Conservation (phyloP, 805 yeast genomes). For the Phaffomyces opuntiae region DNA sequence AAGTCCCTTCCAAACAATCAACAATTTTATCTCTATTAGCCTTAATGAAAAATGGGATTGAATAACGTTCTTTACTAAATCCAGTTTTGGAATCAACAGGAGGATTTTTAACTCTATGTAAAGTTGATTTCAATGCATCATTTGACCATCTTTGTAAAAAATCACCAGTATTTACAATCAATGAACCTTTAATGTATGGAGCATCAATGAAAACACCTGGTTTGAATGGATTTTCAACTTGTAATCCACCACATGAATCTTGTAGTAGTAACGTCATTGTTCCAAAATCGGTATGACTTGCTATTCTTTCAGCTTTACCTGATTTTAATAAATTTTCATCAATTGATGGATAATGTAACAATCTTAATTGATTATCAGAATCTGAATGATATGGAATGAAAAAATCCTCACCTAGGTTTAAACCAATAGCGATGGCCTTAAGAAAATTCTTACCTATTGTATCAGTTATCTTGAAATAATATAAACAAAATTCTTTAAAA, state of each 20-base stretch:
- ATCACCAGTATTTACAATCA: constrained; percentile 21
- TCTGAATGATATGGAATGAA: constrained; percentile 15
- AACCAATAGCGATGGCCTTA: constrained; percentile 20
- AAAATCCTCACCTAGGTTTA: constrained; percentile 17
- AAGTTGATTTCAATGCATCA: constrained; percentile 19
- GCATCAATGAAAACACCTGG: constrained; percentile 16
- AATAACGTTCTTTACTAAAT: constrained; percentile 18
- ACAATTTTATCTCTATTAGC: constrained; percentile 19
- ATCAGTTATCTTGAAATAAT: constrained; percentile 15
- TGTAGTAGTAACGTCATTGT: constrained; percentile 22
- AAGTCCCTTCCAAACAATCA: constrained; percentile 22
- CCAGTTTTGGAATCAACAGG: constrained; percentile 16
- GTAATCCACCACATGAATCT: constrained; percentile 21
- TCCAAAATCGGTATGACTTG: constrained; percentile 25
- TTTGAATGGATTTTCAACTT: constrained; percentile 16
- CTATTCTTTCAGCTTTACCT: constrained; percentile 22
- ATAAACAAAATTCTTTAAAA: constrained; percentile 17
- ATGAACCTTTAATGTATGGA: constrained; percentile 16
- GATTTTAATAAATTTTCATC: constrained; percentile 10
- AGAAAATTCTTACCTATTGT: constrained; percentile 12
- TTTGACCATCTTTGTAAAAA: constrained; percentile 24
- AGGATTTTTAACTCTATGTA: constrained; percentile 22
- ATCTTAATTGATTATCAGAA: constrained; percentile 20
- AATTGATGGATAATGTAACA: constrained; percentile 22
- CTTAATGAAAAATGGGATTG: constrained; percentile 23